These are phyloP conservation scores for Hygrophoropsis aurantiaca DNA, from an alignment of 768 basidiomycete species.

Conservation along the genomic window DNA sequence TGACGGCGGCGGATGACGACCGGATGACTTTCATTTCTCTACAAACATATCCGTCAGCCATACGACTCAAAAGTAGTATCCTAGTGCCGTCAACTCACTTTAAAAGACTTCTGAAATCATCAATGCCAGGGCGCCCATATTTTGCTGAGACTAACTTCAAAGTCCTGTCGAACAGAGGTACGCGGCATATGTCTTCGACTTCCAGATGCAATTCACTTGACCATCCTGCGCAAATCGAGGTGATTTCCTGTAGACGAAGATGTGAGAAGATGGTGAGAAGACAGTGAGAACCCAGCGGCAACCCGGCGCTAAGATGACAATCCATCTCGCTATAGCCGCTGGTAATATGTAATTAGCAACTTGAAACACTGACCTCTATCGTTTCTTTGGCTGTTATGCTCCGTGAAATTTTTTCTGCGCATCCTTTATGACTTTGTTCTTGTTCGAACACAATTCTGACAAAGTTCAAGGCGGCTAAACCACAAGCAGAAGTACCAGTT, in stretches of 20 bases:
- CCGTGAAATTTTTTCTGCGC: conserved; percentile 13
- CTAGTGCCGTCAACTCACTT: conserved; percentile 12
- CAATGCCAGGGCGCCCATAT: conserved; percentile 38
- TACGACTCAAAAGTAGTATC: background rate
- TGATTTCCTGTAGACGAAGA: conserved; percentile 45
- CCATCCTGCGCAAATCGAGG: conserved; percentile 59
- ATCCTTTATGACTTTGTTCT: conserved; percentile 7
- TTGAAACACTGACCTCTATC: conserved; percentile 22
- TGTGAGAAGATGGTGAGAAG: background rate
- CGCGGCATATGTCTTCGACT: conserved; percentile 48
- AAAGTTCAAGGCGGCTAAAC: conserved; percentile 67
- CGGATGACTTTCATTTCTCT: conserved; percentile 23
- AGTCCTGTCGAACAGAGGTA: conserved; percentile 48
- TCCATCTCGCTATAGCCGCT: background rate
- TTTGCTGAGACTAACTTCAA: conserved; percentile 34
- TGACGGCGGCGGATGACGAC: conserved; percentile 41
- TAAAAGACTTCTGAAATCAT: conserved; percentile 34
- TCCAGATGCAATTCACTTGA: conserved; percentile 51
- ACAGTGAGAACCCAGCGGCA: background rate
- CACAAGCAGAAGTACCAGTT: conserved; percentile 52
- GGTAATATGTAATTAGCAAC: no score
- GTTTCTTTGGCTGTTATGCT: conserved; percentile 15
- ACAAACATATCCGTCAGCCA: conserved; percentile 7
- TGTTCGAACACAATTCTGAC: conserved; percentile 48
- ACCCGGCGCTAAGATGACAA: background rate